These are phyloP conservation scores for Morella rubra DNA, from an alignment of 306 rosid genomes.

Conservation along the genomic window DNA sequence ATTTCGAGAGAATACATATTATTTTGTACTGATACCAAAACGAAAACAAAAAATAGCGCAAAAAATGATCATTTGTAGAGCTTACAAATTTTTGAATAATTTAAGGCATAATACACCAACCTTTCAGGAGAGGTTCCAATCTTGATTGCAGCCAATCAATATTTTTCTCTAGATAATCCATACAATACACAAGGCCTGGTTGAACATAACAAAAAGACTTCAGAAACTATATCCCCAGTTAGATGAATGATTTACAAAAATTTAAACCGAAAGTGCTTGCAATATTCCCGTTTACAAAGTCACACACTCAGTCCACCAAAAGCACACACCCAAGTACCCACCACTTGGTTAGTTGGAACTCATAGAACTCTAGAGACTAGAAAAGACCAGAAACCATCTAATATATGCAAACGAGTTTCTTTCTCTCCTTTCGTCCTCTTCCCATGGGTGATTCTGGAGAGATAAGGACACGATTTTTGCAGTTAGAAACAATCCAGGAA, in stretches of 20 bases:
- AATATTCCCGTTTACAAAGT: background rate
- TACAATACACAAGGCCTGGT: slow-evolving; percentile 87
- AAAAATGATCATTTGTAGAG: background rate
- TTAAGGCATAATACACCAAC: slow-evolving; percentile 43
- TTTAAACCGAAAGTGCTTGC: background rate
- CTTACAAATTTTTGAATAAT: background rate
- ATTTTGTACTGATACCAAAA: background rate
- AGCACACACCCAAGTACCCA: background rate
- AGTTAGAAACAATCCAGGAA: background rate
- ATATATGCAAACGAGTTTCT: too few species aligned
- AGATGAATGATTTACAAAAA: slow-evolving; percentile 10
- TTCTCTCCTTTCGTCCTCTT: too few species aligned
- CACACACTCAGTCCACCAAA: background rate
- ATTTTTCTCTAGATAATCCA: slow-evolving; percentile 94
- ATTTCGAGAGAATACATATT: background rate
- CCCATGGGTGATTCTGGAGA: background rate
- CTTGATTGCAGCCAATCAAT: slow-evolving; percentile 85
- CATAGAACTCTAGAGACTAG: background rate
- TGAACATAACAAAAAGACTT: slow-evolving; percentile 28
- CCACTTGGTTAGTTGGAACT: background rate
- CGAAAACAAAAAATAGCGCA: background rate
- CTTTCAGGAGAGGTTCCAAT: slow-evolving; percentile 82
- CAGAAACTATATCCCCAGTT: slow-evolving; percentile 21
- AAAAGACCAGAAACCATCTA: too few species aligned
- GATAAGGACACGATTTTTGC: background rate